Percentiles rank a stretch among this genome's conserved stretches.
These are phyloP conservation scores for Colletotrichum sp. DNA, from an alignment of 2,329 filamentous ascomycete species.

Conservation along the genomic window DNA sequence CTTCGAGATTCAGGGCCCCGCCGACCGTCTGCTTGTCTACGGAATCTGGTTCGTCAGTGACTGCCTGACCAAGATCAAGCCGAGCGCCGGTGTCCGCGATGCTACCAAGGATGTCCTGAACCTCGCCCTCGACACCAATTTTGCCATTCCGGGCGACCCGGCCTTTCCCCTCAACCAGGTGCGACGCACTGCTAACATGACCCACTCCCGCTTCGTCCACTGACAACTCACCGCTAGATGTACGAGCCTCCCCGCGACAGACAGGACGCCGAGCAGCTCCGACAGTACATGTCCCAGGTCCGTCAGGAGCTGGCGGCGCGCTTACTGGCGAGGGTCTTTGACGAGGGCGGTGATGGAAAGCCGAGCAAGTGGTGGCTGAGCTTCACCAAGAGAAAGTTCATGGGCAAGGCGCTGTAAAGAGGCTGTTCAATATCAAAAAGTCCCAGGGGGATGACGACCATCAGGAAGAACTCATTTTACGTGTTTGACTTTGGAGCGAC, in stretches of 20 bases:
- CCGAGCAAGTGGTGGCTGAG: conserved; percentile 95
- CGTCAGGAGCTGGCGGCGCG: conserved; percentile 87
- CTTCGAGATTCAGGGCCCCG: conserved; percentile 97
- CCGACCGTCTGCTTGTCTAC: conserved; percentile 94
- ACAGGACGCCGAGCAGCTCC: conserved; percentile 86
- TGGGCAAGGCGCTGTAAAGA: conserved; percentile 85
- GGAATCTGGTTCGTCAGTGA: conserved; percentile 95
- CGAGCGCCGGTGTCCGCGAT: conserved; percentile 65
- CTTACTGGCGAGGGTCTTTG: conserved; percentile 86
- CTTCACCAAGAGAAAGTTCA: conserved; percentile 99
- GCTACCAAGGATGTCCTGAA: conserved; percentile 82
- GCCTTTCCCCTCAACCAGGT: conserved; percentile 92
- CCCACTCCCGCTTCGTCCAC: neutral
- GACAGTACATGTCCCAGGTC: conserved; percentile 91
- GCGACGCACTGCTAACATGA: conserved; percentile 21
- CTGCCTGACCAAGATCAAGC: conserved; percentile 86
- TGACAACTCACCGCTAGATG: conserved; percentile 54
- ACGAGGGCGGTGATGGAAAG: conserved; percentile 73
- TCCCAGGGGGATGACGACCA: neutral
- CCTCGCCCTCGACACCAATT: conserved; percentile 88
- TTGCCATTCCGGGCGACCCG: conserved; percentile 92
- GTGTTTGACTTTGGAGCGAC: conserved; percentile 14
- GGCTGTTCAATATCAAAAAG: neutral
- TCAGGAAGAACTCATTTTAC: neutral
- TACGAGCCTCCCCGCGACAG: conserved; percentile 88